Base-by-base conservation (phyloP, 1,139 yeast species). In the Taphrina sp. region DNA sequence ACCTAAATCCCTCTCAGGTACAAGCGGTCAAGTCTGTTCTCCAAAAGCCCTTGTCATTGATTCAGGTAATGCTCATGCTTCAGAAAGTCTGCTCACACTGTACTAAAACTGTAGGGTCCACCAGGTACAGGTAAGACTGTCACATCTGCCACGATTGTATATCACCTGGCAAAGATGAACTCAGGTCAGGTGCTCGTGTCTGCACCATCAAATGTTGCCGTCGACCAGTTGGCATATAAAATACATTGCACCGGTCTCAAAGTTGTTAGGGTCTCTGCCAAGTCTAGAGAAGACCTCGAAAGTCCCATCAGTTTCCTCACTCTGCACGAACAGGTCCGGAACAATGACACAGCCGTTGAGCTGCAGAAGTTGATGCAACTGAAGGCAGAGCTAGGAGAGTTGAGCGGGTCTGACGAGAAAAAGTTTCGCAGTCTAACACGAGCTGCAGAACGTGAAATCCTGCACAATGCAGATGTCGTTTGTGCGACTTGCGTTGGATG, bases 121-220 rank as follows among this genome's bases (percentile, higher is more conserved):
- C 97, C 97, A 1, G 95, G 95, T 60, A 90, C 97, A 0, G 97
- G 97, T 67, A 90, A 90, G 68, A 90, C 97, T 0, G 95, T 88
- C 12, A 89, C 95, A 0, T 87, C 96, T 0, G 94, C 96, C 2
- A 83, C 95, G 0, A 86, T 90, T 61, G 80, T 89, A 24, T 85
- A 85, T 65, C 95, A 88, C 65, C 72, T 89, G 60, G 76, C 81
- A 2, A 78, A 79, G 58, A 66, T 82, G 60, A 79, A 79, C 62
- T 74, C 76, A 57, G 77, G 78, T 58, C 76, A 78, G 42, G 81
- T 89, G 5, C 74, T 90, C 49, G 96, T 89, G 2, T 88, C 96
- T 74, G 96, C 96, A 1, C 96, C 96, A 14, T 88, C 96, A 19
- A 90, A 90, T 70, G 92, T 90, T 56, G 96, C 96, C 0, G 96